Evolutionary conservation across 352 stramenopile species (phyloP).

Genomic region (Pythium utonaiense): DNA sequence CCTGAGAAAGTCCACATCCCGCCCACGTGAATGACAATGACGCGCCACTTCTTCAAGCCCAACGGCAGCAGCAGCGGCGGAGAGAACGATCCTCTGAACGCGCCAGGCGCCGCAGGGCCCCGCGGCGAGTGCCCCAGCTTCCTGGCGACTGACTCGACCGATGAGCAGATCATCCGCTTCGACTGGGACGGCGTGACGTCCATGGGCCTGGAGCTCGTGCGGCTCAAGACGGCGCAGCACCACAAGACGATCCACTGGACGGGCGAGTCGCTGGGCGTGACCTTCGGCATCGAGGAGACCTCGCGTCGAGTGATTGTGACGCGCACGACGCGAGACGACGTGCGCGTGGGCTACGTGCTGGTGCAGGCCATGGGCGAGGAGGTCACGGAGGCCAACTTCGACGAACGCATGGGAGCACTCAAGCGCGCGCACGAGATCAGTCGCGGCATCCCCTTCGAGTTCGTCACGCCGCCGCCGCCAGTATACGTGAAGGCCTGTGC

Average conservation of each 20-base stretch:
- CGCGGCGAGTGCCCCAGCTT: conserved; percentile 23
- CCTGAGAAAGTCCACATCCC: neutral
- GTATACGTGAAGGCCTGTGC: conserved; percentile 52
- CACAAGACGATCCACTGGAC: conserved; percentile 39
- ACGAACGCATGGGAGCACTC: conserved; percentile 43
- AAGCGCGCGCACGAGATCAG: conserved; percentile 45
- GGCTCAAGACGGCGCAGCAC: conserved; percentile 26
- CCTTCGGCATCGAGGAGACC: conserved; percentile 69
- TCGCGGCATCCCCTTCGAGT: conserved; percentile 57
- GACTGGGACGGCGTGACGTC: conserved; percentile 42
- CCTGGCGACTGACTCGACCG: conserved; percentile 26
- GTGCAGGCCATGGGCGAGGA: conserved; percentile 36
- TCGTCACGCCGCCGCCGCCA: conserved; percentile 43
- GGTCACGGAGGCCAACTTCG: conserved; percentile 54
- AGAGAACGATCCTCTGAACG: conserved; percentile 19
- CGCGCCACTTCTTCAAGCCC: conserved; percentile 8
- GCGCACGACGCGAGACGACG: conserved; percentile 45
- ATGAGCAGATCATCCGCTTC: conserved; percentile 55
- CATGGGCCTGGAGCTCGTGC: conserved; percentile 60
- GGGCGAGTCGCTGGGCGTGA: conserved; percentile 52
- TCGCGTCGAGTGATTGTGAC: conserved; percentile 69
- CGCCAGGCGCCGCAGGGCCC: neutral
- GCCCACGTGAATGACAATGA: no score
- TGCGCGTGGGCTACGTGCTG: conserved; percentile 56
- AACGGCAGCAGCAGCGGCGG: neutral